These are phyloP conservation scores for Flaveria floridana DNA, from an alignment of 140 eudicot genomes.

Conservation along the genomic window DNA sequence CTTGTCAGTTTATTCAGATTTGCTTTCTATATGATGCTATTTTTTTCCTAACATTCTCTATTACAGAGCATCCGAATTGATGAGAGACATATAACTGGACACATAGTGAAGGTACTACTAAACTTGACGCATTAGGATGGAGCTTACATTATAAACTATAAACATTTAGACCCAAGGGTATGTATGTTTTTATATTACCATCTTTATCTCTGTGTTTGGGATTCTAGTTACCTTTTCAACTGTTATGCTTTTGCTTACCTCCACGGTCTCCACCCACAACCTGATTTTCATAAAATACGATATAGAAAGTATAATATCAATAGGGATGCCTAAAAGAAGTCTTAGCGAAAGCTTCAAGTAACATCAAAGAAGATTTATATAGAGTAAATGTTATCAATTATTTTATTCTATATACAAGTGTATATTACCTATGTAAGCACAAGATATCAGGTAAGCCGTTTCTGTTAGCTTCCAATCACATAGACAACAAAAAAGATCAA, in stretches of 20 bases:
- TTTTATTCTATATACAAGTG: background rate
- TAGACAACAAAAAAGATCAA: slow-evolving; percentile 2
- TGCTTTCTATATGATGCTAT: slow-evolving; percentile 21
- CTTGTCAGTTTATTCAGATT: background rate
- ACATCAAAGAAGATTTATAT: background rate
- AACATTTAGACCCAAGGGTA: slow-evolving; percentile 7
- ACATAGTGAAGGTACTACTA: slow-evolving; percentile 73
- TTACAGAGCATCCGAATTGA: slow-evolving; percentile 87
- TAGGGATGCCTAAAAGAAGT: background rate
- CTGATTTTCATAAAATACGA: slow-evolving; percentile 4
- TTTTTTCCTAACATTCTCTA: slow-evolving; percentile 26
- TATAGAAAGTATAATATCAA: background rate
- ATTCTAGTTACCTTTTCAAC: background rate
- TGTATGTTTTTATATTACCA: background rate
- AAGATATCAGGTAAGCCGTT: background rate
- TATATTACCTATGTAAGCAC: background rate
- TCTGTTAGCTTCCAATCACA: background rate
- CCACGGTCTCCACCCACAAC: background rate
- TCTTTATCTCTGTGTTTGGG: background rate
- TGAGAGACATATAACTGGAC: slow-evolving; percentile 89
- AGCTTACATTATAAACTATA: slow-evolving; percentile 15
- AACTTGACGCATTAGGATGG: background rate
- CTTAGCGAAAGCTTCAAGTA: background rate
- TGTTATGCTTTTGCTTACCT: slow-evolving; percentile 9
- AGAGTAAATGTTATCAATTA: background rate